A percentile compares a stretch with the other conserved stretches of the same genome.
Conservation (phyloP, 768 basidiomycete genomes). For the Agrocybe pediades region DNA sequence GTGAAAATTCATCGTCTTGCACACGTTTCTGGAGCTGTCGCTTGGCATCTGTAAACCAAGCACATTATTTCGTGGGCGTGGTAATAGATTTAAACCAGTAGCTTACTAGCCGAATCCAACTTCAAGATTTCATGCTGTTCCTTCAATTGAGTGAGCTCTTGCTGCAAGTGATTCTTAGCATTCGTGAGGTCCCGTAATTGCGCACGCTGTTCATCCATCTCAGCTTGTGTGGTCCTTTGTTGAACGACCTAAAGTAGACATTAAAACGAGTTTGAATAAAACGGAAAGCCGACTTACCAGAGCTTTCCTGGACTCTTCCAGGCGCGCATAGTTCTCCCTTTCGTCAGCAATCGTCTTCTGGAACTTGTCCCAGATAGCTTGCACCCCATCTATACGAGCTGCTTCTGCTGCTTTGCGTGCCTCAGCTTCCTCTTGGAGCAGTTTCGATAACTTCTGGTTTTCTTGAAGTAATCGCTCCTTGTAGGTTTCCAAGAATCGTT, state of each 20-base stretch:
- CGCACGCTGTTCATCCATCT: conserved; percentile 64
- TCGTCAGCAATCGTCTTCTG: conserved; percentile 59
- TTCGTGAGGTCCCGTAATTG: conserved; percentile 62
- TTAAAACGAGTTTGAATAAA: not conserved
- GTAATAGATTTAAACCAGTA: not conserved
- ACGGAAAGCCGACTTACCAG: conserved; percentile 44
- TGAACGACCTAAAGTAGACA: conserved; percentile 52
- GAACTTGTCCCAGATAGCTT: conserved; percentile 69
- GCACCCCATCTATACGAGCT: conserved; percentile 64
- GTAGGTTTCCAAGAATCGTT: conserved; percentile 60
- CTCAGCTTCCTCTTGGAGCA: conserved; percentile 64
- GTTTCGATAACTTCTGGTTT: conserved; percentile 52
- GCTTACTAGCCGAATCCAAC: conserved; percentile 59
- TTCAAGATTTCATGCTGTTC: conserved; percentile 61
- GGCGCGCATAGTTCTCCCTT: conserved; percentile 58
- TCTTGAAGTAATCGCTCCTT: conserved; percentile 58
- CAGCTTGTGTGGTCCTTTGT: conserved; percentile 62
- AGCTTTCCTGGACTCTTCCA: conserved; percentile 73
- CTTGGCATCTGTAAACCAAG: conserved; percentile 45
- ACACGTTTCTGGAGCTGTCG: conserved; percentile 59
- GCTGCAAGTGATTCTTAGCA: conserved; percentile 58
- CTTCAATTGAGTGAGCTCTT: conserved; percentile 51
- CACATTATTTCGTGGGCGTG: not conserved
- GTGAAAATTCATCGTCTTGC: conserved; percentile 65
- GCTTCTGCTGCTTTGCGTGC: conserved; percentile 62